These are phyloP conservation scores for Phytophthora meadii DNA, from an alignment of 352 stramenopile genomes.

Conservation along the genomic window DNA sequence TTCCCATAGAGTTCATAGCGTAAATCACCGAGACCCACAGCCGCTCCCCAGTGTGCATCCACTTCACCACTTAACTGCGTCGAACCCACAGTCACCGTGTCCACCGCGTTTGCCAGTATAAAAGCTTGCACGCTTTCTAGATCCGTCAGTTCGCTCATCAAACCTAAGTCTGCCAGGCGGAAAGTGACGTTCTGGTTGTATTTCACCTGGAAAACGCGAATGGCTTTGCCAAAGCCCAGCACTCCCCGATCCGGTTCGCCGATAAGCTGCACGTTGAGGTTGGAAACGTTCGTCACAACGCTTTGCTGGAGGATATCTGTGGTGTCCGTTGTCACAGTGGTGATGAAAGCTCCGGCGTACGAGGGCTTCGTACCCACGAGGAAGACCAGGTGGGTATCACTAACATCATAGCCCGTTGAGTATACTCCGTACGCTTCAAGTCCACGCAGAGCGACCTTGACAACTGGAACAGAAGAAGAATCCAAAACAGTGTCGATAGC, in stretches of 20 bases:
- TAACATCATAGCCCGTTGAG: conserved; percentile 8
- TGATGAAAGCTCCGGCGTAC: conserved; percentile 28
- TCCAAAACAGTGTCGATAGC: conserved; percentile 5
- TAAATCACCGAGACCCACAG: conserved; percentile 19
- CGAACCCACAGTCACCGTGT: conserved; percentile 24
- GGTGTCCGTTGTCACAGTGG: conserved; percentile 21
- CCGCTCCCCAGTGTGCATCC: conserved; percentile 14
- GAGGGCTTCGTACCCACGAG: conserved; percentile 1
- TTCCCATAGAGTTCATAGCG: conserved; percentile 22
- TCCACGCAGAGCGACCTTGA: conserved; percentile 1
- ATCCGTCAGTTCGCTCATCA: conserved; percentile 39
- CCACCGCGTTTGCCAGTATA: conserved; percentile 18
- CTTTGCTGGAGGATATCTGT: conserved; percentile 32
- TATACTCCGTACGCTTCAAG: conserved; percentile 27
- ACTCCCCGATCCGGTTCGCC: conserved; percentile 28
- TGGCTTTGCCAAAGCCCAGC: conserved; percentile 21
- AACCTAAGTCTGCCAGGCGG: conserved; percentile 33
- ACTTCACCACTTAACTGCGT: conserved; percentile 13
- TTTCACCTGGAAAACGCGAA: conserved; percentile 38
- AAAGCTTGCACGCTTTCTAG: conserved; percentile 27
- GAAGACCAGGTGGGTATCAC: conserved; percentile 23
- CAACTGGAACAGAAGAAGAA: conserved; percentile 5
- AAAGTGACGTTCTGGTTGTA: conserved; percentile 58
- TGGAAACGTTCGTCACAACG: conserved; percentile 7
- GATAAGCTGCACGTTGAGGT: conserved; percentile 23